A percentile compares a stretch with the other conserved stretches of the same genome.
Evolutionary conservation across 1,284 basidiomycete genomes (phyloP).

Genomic region (Porogramme epimiltina): DNA sequence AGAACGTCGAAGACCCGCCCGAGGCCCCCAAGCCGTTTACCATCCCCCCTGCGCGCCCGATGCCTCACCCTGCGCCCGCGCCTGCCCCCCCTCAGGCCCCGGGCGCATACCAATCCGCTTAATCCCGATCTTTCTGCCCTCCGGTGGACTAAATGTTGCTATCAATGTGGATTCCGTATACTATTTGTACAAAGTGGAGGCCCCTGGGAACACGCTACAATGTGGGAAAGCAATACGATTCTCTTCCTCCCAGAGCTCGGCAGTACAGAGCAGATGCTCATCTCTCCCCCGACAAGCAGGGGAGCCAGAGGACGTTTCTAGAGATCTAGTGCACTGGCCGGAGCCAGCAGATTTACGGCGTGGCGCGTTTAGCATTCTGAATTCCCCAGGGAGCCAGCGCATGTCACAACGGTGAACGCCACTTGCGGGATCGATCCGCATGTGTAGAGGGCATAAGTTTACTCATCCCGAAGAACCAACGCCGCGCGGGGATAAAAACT

Average conservation of each 20-base stretch:
- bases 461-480: too few species aligned
- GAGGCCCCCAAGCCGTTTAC: constrained; percentile 36
- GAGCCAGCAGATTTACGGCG: constrained; percentile 48
- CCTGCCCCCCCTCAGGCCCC: constrained; percentile 32
- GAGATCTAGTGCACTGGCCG: constrained; percentile 57
- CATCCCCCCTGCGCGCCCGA: constrained; percentile 25
- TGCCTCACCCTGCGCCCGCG: constrained; percentile 20
- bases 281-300: constrained; percentile 64
- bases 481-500: background rate
- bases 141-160: too few species aligned
- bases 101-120: constrained; percentile 58
- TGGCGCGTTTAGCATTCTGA: too few species aligned
- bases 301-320: constrained; percentile 60
- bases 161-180: background rate
- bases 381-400: too few species aligned
- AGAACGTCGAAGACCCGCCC: constrained; percentile 69
- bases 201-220: too few species aligned
- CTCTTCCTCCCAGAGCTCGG: constrained; percentile 52
- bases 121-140: constrained; percentile 5
- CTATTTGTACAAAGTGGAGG: constrained; percentile 15
- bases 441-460: too few species aligned
- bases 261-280: constrained; percentile 50
- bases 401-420: background rate
- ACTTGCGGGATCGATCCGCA: constrained; percentile 49
- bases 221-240: constrained; percentile 61